phyloP scores from a whole-genome alignment of 805 yeast species.

The Cyberlindnera japonica region DNA sequence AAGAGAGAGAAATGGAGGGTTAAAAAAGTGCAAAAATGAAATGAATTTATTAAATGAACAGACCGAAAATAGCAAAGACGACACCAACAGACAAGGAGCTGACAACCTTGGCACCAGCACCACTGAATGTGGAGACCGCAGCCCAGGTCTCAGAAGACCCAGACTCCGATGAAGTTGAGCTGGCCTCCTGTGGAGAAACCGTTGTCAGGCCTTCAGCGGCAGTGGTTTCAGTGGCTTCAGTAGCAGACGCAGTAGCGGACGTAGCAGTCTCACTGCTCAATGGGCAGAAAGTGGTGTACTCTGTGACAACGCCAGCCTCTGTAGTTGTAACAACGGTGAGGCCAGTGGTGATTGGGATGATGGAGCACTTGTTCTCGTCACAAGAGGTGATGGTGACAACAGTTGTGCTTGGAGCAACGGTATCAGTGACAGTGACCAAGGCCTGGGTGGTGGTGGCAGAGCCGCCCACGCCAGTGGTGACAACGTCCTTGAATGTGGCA shows the following conservation, averaged over 20 bases:
- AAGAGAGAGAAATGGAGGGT: background rate
- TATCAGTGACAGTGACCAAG: constrained; percentile 5
- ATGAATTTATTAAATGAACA: constrained; percentile 49
- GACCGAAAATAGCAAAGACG: constrained; percentile 80
- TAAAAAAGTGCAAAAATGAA: background rate
- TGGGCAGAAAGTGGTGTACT: constrained; percentile 33
- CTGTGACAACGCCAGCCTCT: constrained; percentile 8
- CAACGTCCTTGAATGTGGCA: constrained; percentile 1
- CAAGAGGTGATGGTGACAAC: constrained; percentile 17
- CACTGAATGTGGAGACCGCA: constrained; percentile 17
- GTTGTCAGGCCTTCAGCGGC: too few relatives aligned
- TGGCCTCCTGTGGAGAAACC: too few relatives aligned
- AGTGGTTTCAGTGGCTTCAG: constrained; percentile 10
- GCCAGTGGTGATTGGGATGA: constrained; percentile 17
- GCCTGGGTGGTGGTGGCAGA: constrained; percentile 3
- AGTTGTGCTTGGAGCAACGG: constrained; percentile 18
- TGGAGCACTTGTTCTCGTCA: constrained; percentile 11
- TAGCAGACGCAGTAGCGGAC: background rate
- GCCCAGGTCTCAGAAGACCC: constrained; percentile 2
- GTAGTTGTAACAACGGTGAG: constrained; percentile 12
- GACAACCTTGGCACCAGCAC: constrained; percentile 72
- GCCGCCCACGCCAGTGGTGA: constrained; percentile 11
- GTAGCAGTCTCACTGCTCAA: constrained; percentile 4
- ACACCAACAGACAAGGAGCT: constrained; percentile 80
- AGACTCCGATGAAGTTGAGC: too few relatives aligned